Evolutionary conservation across 2,329 filamentous ascomycete genomes (phyloP).

Genomic region (Calonectria hawksworthii): DNA sequence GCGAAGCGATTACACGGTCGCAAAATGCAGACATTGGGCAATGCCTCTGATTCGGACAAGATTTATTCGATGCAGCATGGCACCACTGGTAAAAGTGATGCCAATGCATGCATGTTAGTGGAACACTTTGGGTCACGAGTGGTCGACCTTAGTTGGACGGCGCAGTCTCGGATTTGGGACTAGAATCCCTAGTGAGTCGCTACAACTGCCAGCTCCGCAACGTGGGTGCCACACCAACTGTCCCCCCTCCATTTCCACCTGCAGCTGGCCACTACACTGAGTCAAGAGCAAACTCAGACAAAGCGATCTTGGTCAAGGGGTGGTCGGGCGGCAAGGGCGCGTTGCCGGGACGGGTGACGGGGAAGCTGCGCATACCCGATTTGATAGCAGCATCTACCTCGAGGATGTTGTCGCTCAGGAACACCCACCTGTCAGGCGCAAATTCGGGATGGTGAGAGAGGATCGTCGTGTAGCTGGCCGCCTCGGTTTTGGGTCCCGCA

Average conservation of each 20-base stretch:
- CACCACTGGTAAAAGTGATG: slow-evolving; percentile 36
- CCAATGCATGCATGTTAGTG: slow-evolving; percentile 37
- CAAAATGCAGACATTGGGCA: slow-evolving; percentile 23
- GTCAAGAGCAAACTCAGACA: slow-evolving; percentile 51
- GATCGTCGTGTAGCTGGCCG: slow-evolving; percentile 77
- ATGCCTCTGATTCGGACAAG: slow-evolving; percentile 9
- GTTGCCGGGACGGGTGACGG: slow-evolving; percentile 80
- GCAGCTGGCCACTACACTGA: slow-evolving; percentile 41
- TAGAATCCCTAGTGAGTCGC: slow-evolving; percentile 44
- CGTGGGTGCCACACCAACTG: slow-evolving; percentile 36
- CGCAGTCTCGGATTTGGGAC: slow-evolving; percentile 41
- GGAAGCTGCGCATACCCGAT: slow-evolving; percentile 74
- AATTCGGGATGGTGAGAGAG: slow-evolving; percentile 59
- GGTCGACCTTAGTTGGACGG: slow-evolving; percentile 40
- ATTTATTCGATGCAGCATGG: slow-evolving; percentile 28
- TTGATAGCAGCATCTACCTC: slow-evolving; percentile 74
- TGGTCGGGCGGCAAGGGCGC: slow-evolving; percentile 69
- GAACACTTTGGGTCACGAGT: slow-evolving; percentile 37
- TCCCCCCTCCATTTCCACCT: slow-evolving; percentile 38
- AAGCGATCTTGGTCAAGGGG: slow-evolving; percentile 49
- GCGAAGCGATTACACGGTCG: slow-evolving; percentile 24
- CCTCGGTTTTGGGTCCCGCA: slow-evolving; percentile 80
- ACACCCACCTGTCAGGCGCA: slow-evolving; percentile 72
- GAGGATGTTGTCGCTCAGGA: slow-evolving; percentile 84
- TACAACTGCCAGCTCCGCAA: slow-evolving; percentile 42